phyloP scores from a whole-genome alignment of 305 asterid species.

The Fraxinus baroniana region DNA sequence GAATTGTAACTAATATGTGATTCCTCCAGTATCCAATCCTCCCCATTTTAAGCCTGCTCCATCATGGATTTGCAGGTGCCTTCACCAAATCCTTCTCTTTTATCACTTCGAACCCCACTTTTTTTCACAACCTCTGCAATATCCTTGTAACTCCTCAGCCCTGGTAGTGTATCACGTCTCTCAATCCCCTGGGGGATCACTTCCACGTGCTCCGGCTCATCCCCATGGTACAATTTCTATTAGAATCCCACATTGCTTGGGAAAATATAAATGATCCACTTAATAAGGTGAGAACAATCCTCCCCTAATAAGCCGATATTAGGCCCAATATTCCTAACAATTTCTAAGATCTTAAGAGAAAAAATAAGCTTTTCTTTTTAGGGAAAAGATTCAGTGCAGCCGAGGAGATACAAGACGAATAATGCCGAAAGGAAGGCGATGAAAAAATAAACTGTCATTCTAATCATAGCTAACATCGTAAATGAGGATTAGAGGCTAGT shows the following conservation, averaged over 20 bases:
- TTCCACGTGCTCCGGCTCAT: not conserved
- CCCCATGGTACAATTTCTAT: not conserved
- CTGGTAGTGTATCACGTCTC: not conserved
- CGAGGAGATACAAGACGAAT: not conserved
- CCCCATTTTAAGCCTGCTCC: not conserved
- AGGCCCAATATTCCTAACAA: too few species aligned
- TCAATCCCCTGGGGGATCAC: not conserved
- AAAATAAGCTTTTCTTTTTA: too few species aligned
- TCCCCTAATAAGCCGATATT: too few species aligned
- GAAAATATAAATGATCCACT: too few species aligned
- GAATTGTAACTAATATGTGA: not conserved
- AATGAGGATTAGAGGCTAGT: too few species aligned
- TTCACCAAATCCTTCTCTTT: not conserved
- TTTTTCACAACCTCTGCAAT: not conserved
- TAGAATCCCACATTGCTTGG: too few species aligned
- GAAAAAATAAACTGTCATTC: not conserved
- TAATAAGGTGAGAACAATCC: too few species aligned
- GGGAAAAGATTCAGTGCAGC: not conserved
- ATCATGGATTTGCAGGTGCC: not conserved
- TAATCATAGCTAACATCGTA: not conserved
- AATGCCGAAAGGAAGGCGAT: not conserved
- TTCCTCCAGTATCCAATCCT: not conserved
- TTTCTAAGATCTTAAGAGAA: not conserved
- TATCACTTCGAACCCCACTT: not conserved
- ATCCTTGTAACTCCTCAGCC: not conserved